phyloP scores from a whole-genome alignment of 129 eudicot species.

The Centaurea solstitialis region DNA sequence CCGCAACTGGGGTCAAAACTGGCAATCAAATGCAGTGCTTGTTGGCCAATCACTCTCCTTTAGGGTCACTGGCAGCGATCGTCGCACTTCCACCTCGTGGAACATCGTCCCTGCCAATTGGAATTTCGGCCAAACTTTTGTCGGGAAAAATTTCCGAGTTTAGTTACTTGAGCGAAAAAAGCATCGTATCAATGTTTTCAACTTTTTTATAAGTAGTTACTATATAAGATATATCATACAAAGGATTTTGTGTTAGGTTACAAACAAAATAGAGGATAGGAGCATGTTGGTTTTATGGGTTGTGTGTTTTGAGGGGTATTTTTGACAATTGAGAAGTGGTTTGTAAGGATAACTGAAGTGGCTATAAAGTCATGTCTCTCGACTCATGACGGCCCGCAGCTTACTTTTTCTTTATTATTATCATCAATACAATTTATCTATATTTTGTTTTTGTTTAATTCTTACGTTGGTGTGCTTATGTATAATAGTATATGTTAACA shows the following conservation, averaged over 20 bases:
- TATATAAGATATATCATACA: constrained; percentile 7
- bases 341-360: constrained; percentile 46
- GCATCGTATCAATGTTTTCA: background rate
- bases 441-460: background rate
- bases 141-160: constrained; percentile 69
- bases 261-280: constrained; percentile 8
- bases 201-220: background rate
- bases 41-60: constrained; percentile 74
- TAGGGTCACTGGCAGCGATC: constrained; percentile 66
- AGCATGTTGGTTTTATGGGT: background rate
- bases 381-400: constrained; percentile 45
- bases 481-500: too few species aligned
- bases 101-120: constrained; percentile 64
- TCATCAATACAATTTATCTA: background rate
- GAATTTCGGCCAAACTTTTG: constrained; percentile 80
- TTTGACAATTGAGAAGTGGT: constrained; percentile 21
- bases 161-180: background rate
- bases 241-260: constrained; percentile 15
- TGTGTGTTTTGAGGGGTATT: constrained; percentile 16
- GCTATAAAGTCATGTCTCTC: constrained; percentile 28
- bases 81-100: constrained; percentile 64
- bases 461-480: too few species aligned
- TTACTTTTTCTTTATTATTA: background rate
- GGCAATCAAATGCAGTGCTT: constrained; percentile 62
- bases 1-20: constrained; percentile 83